Evolutionary conservation across 2,329 filamentous ascomycete genomes (phyloP).

Genomic region (Xylaria sp.): DNA sequence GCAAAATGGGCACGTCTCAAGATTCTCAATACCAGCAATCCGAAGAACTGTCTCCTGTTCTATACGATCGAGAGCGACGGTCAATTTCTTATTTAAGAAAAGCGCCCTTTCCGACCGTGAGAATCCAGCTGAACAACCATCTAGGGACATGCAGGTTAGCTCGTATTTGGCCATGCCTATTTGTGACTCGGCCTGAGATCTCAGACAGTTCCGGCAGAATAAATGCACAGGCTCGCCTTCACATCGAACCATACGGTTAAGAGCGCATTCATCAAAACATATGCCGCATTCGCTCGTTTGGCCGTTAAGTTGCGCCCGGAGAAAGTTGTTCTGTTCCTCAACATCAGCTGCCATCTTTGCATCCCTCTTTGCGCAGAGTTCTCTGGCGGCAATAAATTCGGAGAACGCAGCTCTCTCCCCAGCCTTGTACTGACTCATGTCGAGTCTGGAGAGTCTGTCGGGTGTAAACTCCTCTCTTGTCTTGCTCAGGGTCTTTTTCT

Average conservation of each 20-base stretch:
- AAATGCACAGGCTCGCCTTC: constrained; percentile 67
- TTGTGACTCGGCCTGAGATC: constrained; percentile 71
- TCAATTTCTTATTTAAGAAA: constrained; percentile 68
- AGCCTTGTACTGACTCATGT: constrained; percentile 34
- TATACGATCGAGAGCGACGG: constrained; percentile 73
- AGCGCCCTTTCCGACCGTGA: constrained; percentile 62
- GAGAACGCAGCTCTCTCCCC: constrained; percentile 49
- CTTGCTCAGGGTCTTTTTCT: constrained; percentile 49
- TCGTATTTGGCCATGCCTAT: constrained; percentile 77
- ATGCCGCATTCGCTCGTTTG: constrained; percentile 75
- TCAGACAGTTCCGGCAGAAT: constrained; percentile 77
- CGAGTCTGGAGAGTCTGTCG: constrained; percentile 37
- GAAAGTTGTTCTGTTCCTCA: constrained; percentile 54
- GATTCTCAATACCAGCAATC: constrained; percentile 75
- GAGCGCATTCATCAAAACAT: constrained; percentile 74
- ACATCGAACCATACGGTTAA: constrained; percentile 77
- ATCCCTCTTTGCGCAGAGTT: constrained; percentile 46
- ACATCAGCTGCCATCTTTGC: constrained; percentile 43
- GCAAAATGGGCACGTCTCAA: constrained; percentile 84
- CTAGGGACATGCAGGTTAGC: constrained; percentile 76
- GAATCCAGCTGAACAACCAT: constrained; percentile 74
- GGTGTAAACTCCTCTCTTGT: constrained; percentile 34
- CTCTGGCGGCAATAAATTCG: constrained; percentile 56
- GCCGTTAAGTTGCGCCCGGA: constrained; percentile 58
- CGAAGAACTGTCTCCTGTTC: constrained; percentile 77